These are phyloP conservation scores for Psilocybe cyanescens DNA, from an alignment of 768 basidiomycete species.

Conservation along the genomic window DNA sequence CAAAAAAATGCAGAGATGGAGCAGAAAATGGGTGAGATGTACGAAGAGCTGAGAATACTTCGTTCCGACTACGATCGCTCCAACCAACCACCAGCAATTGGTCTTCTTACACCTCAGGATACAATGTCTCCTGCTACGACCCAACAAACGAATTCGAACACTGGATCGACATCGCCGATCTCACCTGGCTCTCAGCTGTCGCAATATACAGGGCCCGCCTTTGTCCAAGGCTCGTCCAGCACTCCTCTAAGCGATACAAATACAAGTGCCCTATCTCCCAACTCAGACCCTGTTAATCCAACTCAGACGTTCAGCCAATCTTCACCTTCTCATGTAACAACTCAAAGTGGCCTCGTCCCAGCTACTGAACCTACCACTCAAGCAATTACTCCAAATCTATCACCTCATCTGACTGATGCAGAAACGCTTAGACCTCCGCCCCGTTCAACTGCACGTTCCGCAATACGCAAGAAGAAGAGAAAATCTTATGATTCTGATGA, in stretches of 20 bases:
- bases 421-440: constrained; percentile 25
- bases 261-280: neutral
- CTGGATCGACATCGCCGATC: constrained; percentile 36
- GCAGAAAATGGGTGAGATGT: constrained; percentile 43
- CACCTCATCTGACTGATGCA: constrained; percentile 28
- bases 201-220: constrained; percentile 32
- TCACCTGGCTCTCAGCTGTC: constrained; percentile 40
- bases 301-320: neutral
- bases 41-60: constrained; percentile 25
- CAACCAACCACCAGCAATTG: constrained; percentile 18
- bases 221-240: constrained; percentile 42
- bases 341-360: constrained; percentile 8
- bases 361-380: constrained; percentile 16
- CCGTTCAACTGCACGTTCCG: constrained; percentile 13
- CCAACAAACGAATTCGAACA: constrained; percentile 27
- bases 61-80: constrained; percentile 14
- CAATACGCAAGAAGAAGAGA: constrained; percentile 32
- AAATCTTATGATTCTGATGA: constrained; percentile 39
- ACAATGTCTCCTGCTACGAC: constrained; percentile 32
- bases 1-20: constrained; percentile 66
- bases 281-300: neutral
- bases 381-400: constrained; percentile 23
- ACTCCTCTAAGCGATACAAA: constrained; percentile 21
- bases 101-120: constrained; percentile 34
- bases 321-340: neutral